These are phyloP conservation scores for Fraxinus greggii DNA, from an alignment of 305 asterid species.

Conservation along the genomic window DNA sequence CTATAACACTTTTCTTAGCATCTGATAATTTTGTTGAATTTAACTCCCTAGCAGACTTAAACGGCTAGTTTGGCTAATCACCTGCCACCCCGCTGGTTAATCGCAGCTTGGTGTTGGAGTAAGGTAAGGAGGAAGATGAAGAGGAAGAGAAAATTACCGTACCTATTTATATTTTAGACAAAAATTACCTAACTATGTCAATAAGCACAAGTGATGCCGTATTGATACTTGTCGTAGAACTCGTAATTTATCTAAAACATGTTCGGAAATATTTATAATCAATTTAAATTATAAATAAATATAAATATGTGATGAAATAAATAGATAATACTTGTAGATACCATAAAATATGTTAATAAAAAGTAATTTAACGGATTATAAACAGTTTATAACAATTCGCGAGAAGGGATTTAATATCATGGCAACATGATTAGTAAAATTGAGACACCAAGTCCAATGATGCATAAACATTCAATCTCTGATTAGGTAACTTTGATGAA, in stretches of 20 bases:
- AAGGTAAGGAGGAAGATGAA: too few species aligned
- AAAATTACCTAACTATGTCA: not conserved
- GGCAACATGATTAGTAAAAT: not conserved
- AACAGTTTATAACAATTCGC: not conserved
- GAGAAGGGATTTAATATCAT: not conserved
- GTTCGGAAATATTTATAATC: not conserved
- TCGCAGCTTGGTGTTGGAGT: too few species aligned
- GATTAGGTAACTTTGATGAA: not conserved
- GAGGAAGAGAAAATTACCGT: not conserved
- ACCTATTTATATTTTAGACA: not conserved
- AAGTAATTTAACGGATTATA: not conserved
- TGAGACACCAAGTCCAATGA: not conserved
- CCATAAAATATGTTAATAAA: not conserved
- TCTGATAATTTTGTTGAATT: not conserved
- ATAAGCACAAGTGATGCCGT: not conserved
- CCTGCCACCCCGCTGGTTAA: not conserved
- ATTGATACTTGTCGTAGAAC: not conserved
- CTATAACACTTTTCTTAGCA: too few species aligned
- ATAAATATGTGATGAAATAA: not conserved
- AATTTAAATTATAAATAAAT: too few species aligned
- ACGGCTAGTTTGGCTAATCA: not conserved
- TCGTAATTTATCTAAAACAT: not conserved
- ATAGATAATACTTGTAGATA: not conserved
- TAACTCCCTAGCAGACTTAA: not conserved
- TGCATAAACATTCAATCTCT: not conserved